Evolutionary conservation across 2,329 filamentous ascomycete species (phyloP).

Genomic region (Beauveria sp.): DNA sequence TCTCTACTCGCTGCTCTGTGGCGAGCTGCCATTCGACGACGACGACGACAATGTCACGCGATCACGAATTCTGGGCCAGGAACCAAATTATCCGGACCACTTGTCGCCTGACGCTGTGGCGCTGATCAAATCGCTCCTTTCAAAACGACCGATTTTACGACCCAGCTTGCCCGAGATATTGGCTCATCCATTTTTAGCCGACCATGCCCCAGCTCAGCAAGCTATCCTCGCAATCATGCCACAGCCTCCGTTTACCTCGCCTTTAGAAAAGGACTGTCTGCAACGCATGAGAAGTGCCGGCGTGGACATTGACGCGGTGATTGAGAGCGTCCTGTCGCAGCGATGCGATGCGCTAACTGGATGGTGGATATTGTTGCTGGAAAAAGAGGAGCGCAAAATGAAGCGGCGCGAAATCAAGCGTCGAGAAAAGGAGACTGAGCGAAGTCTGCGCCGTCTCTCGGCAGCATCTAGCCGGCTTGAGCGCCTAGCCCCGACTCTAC

Average conservation of each 20-base stretch:
- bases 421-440: constrained; percentile 75
- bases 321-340: constrained; percentile 87
- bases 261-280: constrained; percentile 82
- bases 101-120: constrained; percentile 71
- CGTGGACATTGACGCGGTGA: constrained; percentile 87
- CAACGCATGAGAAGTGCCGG: constrained; percentile 90
- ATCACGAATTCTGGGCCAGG: constrained; percentile 72
- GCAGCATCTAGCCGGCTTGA: constrained; percentile 83
- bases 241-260: constrained; percentile 74
- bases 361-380: constrained; percentile 92
- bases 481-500: constrained; percentile 66
- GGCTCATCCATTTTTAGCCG: constrained; percentile 76
- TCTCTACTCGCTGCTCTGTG: constrained; percentile 72
- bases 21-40: constrained; percentile 90
- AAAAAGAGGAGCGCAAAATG: constrained; percentile 90
- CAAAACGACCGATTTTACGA: constrained; percentile 78
- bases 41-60: constrained; percentile 88
- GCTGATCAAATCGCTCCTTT: constrained; percentile 72
- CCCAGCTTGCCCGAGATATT: constrained; percentile 81
- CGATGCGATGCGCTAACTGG: constrained; percentile 84
- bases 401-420: constrained; percentile 71
- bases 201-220: constrained; percentile 81
- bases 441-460: constrained; percentile 74
- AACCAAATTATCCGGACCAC: constrained; percentile 76
- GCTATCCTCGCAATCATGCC: constrained; percentile 78